phyloP scores from a whole-genome alignment of 106 monocot species.

The Vanilla planifolia region DNA sequence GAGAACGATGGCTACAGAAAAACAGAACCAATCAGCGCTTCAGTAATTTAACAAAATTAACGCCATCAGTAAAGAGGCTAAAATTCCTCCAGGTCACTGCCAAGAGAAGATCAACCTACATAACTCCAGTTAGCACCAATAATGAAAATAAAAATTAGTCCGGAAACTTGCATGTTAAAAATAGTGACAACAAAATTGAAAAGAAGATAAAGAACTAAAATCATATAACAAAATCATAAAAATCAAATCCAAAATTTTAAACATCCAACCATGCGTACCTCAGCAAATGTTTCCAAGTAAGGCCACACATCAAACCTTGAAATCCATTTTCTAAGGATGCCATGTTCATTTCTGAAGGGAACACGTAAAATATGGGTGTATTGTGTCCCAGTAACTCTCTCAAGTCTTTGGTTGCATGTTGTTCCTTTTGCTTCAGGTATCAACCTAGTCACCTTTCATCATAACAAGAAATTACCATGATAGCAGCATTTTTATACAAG shows the following conservation, averaged over 20 bases:
- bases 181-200: not conserved
- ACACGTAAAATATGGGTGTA: constrained; percentile 73
- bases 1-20: no score
- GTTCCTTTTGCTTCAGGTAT: constrained; percentile 95
- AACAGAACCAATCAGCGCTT: no score
- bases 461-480: not conserved
- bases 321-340: constrained; percentile 87
- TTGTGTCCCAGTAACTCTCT: constrained; percentile 74
- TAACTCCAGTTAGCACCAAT: no score
- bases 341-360: constrained; percentile 77
- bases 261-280: constrained; percentile 27
- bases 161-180: no score
- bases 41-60: no score
- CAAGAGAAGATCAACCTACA: no score
- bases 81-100: no score
- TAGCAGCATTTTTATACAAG: not conserved
- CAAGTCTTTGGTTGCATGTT: constrained; percentile 91
- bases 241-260: not conserved
- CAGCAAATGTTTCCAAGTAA: constrained; percentile 75
- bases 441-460: constrained; percentile 75
- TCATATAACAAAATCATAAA: not conserved
- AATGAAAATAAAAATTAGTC: no score
- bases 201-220: not conserved
- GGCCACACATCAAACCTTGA: constrained; percentile 99
- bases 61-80: no score